Evolutionary conservation across 2,329 filamentous ascomycete genomes (phyloP).

Genomic region (Didymella glomerata): DNA sequence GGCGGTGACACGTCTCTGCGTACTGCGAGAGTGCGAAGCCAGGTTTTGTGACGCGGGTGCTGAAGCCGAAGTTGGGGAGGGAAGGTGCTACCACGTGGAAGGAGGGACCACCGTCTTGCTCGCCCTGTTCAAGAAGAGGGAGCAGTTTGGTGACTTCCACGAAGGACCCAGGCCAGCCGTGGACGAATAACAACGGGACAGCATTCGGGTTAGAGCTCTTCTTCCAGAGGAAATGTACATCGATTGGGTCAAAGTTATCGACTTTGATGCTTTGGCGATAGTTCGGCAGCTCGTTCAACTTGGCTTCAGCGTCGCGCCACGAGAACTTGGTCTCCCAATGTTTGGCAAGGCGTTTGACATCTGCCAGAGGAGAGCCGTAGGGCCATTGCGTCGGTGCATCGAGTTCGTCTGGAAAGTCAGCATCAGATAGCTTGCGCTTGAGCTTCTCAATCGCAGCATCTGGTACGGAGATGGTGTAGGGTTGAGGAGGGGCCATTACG

Average conservation of each 20-base stretch:
- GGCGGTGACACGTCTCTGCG: conserved; percentile 69
- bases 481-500: conserved; percentile 27
- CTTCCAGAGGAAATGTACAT: conserved; percentile 72
- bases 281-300: conserved; percentile 69
- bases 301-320: conserved; percentile 67
- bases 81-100: conserved; percentile 64
- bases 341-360: conserved; percentile 66
- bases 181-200: conserved; percentile 72
- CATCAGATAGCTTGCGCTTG: conserved; percentile 62
- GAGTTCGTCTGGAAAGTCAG: conserved; percentile 66
- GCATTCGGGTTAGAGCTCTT: conserved; percentile 60
- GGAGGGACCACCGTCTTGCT: conserved; percentile 52
- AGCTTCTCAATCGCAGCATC: conserved; percentile 62
- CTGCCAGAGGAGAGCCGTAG: conserved; percentile 67
- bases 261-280: conserved; percentile 63
- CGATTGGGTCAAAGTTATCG: conserved; percentile 66
- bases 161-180: conserved; percentile 76
- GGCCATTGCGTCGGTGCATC: conserved; percentile 59
- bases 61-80: conserved; percentile 66
- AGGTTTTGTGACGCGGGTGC: conserved; percentile 58
- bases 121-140: conserved; percentile 48
- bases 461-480: conserved; percentile 40
- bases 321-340: conserved; percentile 67
- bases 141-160: conserved; percentile 72
- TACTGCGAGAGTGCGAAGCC: conserved; percentile 69